Evolutionary conservation across 2,329 filamentous ascomycete species (phyloP), one percentile per base, ranked within the genome.

Genomic region (Arthrobotrys iridis): DNA sequence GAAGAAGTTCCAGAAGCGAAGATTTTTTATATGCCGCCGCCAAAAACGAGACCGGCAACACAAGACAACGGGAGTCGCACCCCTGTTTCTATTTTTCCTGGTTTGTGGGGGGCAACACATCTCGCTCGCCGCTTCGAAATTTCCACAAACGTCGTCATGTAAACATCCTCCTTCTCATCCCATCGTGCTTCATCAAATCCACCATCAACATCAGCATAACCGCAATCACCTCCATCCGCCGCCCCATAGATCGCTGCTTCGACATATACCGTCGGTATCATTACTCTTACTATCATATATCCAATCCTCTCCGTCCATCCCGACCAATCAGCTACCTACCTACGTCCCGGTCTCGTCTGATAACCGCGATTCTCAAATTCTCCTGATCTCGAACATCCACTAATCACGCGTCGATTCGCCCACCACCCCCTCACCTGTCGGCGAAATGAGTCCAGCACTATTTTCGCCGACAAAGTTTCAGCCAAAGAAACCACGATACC

Each of bases 121-220:
- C 46, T 45, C 67, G 33, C 58, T 52, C 33, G 41, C 50, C 57
- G 37, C 63, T 86, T 92, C 79, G 86, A 88, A 58, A 85, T 96
- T 2, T 85, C 90, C 67, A 55, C 50, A 85, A 88, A 72, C 85
- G 84, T 78, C 94, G 92, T 82, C 85, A 89, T 80, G 57, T 67
- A 68, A 75, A 67, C 63, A 64, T 57, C 57, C 55, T 48, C 46
- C 62, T 28, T 55, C 60, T 28, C 37, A 40, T 66, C 40, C 40
- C 62, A 72, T 55, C 62, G 37, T 33, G n/a, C 60, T 46, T 58
- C 58, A 28, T 24, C 52, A 40, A 20, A 35, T 37, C 48, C 37
- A 30, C 26, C 15, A 57, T 41, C 52, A 13, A 58, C 28, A 35
- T 33, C 33, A 6, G 4, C 13, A 4, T 15, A n/a, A n/a, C n/a